phyloP scores from a whole-genome alignment of 2,329 filamentous ascomycete genomes.

The Monosporascus sp. region DNA sequence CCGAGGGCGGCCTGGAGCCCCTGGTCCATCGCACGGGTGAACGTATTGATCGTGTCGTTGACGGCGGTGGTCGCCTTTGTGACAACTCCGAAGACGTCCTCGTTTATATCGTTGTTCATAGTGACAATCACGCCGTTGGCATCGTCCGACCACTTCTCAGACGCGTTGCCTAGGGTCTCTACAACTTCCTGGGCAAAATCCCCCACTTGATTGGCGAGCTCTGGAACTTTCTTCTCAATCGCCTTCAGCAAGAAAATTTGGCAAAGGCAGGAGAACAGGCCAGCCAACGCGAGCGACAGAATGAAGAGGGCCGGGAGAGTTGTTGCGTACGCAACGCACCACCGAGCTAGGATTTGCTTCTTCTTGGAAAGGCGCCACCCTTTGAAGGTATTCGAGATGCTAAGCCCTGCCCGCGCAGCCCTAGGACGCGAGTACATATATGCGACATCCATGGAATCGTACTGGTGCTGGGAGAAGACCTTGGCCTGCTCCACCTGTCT shows the following conservation, averaged over 20 bases:
- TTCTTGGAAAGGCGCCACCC: conserved; percentile 28
- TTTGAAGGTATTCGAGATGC: conserved; percentile 59
- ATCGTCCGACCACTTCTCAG: conserved; percentile 67
- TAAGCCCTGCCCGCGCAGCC: conserved; percentile 67
- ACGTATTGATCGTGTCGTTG: conserved; percentile 78
- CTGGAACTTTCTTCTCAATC: conserved; percentile 71
- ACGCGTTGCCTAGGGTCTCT: conserved; percentile 64
- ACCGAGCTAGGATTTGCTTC: conserved; percentile 68
- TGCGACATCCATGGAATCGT: conserved; percentile 80
- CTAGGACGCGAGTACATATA: conserved; percentile 82
- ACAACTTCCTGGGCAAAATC: conserved; percentile 77
- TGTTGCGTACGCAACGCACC: conserved; percentile 83
- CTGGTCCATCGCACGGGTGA: conserved; percentile 70
- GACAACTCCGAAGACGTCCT: conserved; percentile 82
- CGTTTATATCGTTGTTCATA: conserved; percentile 73
- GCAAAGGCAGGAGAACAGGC: conserved; percentile 75
- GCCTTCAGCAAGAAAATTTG: conserved; percentile 72
- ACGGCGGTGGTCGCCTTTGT: conserved; percentile 75
- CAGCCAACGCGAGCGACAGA: conserved; percentile 73
- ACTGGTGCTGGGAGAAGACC: conserved; percentile 58
- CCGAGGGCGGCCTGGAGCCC: conserved; percentile 75
- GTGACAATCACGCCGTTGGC: conserved; percentile 68
- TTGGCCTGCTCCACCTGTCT: conserved; percentile 64
- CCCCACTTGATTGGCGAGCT: conserved; percentile 67
- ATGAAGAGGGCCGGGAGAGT: conserved; percentile 81